Evolutionary conservation across 83 land plant genomes (phyloP), one percentile per base, ranked within the genome.

Genomic region (Thuja plicata): DNA sequence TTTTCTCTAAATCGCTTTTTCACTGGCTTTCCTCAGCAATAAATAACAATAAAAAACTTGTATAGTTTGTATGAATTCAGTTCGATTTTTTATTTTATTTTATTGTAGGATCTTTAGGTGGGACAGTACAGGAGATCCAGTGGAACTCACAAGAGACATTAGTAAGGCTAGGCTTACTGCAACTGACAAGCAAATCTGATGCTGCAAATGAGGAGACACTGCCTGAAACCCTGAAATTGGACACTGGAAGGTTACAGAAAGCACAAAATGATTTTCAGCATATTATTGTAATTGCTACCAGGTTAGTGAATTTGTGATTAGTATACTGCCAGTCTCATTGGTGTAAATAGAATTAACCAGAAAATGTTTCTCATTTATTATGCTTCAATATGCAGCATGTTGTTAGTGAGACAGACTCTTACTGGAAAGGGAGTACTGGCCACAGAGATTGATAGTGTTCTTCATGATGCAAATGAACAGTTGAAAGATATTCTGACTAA

Each of bases 181-280:
- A 93, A 81, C 88, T 98, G n/a, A 95, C 92, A 0, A 88, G 96
- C 84, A 85, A 88, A 12, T 78, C 91, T 46, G 87, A 92, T 66
- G 96, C 99, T 46, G 70, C 93, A 9, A 93, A 90, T 11, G 91
- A 92, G 60, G 95, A 94, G 32, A 86, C 85, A 27, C 62, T 96
- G 32, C 98, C 99, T 21, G 98, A 98, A 90, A 98, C 99, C 35
- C 90, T 96, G 35, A 89, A 89, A 84, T 91, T 98, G 46, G 95
- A 97, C 88, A 73, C 91, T 48, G 50, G 81, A 0, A 94, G 99
- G 91, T 79, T 98, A 83, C 91, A 96, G 66, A 87, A 90, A 66
- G 94, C 92, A 21, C 99, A 98, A 88, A 93, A 94, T 90, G 92
- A 93, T 41, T 83, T 94, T 79, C 99, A 97, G 85, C 92, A 94